These are phyloP conservation scores for Lachnellula arida DNA, from an alignment of 2,329 filamentous ascomycete genomes.

Conservation along the genomic window DNA sequence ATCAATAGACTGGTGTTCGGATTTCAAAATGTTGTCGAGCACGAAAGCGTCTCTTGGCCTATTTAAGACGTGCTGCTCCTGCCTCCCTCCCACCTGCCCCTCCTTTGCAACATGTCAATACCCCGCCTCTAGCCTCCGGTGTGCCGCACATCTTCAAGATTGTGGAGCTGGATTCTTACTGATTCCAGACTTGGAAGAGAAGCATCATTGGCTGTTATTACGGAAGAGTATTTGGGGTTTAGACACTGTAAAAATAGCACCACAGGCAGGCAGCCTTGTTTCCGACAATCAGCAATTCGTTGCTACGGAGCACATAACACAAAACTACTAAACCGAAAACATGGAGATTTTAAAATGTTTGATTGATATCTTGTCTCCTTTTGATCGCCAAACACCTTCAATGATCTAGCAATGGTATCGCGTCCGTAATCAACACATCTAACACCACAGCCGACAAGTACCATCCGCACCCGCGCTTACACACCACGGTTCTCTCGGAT, in stretches of 20 bases:
- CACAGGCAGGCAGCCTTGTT: no score
- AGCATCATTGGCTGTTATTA: no score
- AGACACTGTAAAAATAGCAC: no score
- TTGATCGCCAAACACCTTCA: conserved; percentile 20
- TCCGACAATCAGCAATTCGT: no score
- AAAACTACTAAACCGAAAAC: no score
- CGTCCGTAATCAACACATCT: conserved; percentile 35
- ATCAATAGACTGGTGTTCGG: background rate
- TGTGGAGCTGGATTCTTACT: background rate
- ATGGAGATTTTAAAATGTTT: no score
- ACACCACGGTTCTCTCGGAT: conserved; percentile 89
- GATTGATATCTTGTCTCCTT: conserved; percentile 2
- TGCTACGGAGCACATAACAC: no score
- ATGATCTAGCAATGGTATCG: conserved; percentile 32
- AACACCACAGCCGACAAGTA: conserved; percentile 76
- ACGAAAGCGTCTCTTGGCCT: background rate
- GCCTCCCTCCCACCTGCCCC: background rate
- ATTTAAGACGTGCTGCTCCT: background rate
- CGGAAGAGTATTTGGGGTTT: no score
- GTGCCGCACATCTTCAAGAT: background rate
- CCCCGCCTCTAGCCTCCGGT: background rate
- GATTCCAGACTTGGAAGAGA: background rate
- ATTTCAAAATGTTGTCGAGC: background rate
- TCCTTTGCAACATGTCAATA: background rate
- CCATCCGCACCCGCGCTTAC: conserved; percentile 93